Evolutionary conservation across 2,329 filamentous ascomycete species (phyloP).

Genomic region (Beauveria sp.): DNA sequence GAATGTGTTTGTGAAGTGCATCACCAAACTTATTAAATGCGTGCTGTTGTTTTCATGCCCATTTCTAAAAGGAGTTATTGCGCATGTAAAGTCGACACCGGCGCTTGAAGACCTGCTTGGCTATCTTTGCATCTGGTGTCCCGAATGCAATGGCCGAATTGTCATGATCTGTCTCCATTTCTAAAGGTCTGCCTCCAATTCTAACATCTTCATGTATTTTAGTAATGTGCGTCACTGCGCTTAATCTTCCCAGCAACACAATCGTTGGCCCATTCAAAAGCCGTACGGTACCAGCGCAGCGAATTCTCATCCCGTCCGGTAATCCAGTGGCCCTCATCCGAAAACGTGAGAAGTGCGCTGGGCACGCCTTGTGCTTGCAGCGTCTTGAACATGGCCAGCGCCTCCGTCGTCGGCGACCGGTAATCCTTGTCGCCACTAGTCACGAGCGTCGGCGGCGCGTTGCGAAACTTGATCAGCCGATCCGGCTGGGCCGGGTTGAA

Average conservation of each 20-base stretch:
- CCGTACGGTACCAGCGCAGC: constrained; percentile 59
- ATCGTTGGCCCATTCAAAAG: constrained; percentile 60
- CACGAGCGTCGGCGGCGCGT: constrained; percentile 57
- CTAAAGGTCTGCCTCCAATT: too few species aligned
- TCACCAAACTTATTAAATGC: too few species aligned
- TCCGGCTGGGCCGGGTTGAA: constrained; percentile 41
- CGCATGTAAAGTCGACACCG: too few species aligned
- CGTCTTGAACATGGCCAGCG: constrained; percentile 64
- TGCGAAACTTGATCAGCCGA: constrained; percentile 51
- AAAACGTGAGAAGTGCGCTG: constrained; percentile 63
- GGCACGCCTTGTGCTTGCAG: constrained; percentile 60
- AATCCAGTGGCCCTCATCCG: constrained; percentile 67
- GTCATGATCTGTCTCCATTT: too few species aligned
- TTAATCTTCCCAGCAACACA: constrained; percentile 24
- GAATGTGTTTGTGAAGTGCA: too few species aligned
- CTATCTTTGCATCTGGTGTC: too few species aligned
- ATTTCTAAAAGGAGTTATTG: too few species aligned
- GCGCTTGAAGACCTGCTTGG: too few species aligned
- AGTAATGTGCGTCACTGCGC: constrained; percentile 16
- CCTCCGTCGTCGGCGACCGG: constrained; percentile 39
- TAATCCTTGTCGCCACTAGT: constrained; percentile 67
- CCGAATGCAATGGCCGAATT: too few species aligned
- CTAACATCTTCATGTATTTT: not conserved
- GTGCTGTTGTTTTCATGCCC: too few species aligned
- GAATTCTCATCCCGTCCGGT: constrained; percentile 57